These are phyloP conservation scores for Spongospora subterranea DNA, from an alignment of 208 protist species.

Conservation along the genomic window DNA sequence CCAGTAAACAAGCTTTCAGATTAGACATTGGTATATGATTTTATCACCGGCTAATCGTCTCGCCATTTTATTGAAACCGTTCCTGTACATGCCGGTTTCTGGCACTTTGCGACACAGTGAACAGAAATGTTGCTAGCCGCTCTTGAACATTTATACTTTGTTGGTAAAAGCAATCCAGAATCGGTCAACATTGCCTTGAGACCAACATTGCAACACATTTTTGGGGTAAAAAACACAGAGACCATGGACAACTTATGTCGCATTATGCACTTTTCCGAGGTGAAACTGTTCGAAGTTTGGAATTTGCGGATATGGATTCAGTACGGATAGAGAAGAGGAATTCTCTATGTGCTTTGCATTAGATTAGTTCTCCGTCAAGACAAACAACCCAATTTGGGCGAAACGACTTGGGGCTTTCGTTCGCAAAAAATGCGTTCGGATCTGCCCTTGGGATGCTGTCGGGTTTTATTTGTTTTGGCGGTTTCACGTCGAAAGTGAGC, in stretches of 20 bases:
- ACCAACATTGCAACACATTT: background rate
- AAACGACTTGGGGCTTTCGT: background rate
- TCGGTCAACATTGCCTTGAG: background rate
- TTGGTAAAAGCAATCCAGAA: too few relatives aligned
- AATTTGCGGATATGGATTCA: background rate
- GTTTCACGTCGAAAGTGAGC: background rate
- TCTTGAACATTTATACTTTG: too few relatives aligned
- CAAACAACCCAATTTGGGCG: background rate
- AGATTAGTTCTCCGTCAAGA: background rate
- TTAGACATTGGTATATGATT: too few relatives aligned
- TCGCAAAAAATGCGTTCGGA: background rate
- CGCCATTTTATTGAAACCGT: too few relatives aligned
- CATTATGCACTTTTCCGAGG: background rate
- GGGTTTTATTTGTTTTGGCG: background rate
- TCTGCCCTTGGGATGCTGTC: background rate
- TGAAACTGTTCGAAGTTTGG: background rate
- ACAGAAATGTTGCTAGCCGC: too few relatives aligned
- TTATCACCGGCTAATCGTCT: too few relatives aligned
- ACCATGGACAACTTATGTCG: background rate
- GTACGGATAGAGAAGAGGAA: background rate
- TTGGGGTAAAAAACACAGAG: background rate
- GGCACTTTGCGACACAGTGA: too few relatives aligned
- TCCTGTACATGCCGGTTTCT: too few relatives aligned
- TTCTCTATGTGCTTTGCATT: background rate
- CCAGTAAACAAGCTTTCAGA: too few relatives aligned